These are phyloP conservation scores for Fragosphaeria purpurea DNA, from an alignment of 2,329 filamentous ascomycete genomes.

Conservation along the genomic window DNA sequence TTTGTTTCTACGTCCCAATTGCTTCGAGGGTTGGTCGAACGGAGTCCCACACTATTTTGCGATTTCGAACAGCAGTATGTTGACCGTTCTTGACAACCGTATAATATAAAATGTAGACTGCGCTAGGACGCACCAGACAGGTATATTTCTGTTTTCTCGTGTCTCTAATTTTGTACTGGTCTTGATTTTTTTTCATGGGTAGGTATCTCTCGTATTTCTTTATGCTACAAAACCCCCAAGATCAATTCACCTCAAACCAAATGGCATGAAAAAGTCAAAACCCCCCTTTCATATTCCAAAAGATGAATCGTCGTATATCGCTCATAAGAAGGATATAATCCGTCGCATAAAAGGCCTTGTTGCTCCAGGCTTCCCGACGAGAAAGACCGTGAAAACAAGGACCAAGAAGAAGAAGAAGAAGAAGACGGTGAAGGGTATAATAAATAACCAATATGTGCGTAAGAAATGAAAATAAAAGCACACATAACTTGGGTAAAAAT, in stretches of 20 bases:
- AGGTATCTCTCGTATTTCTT: not conserved
- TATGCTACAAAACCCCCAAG: not conserved
- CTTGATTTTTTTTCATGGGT: not conserved
- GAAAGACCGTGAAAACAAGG: not conserved
- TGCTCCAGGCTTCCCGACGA: not conserved
- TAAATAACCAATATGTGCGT: not conserved
- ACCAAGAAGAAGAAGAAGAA: not conserved
- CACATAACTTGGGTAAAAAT: not conserved
- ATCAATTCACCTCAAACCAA: not conserved
- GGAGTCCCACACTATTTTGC: too few relatives aligned
- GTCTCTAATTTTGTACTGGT: not conserved
- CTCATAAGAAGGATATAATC: not conserved
- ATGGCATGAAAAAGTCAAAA: not conserved
- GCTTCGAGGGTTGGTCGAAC: too few relatives aligned
- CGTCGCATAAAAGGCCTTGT: not conserved
- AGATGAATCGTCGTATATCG: not conserved
- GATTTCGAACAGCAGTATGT: too few relatives aligned
- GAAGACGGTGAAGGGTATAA: conserved; percentile 3
- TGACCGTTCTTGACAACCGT: too few relatives aligned
- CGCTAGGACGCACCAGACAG: too few relatives aligned
- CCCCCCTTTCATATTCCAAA: not conserved
- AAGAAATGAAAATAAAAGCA: not conserved
- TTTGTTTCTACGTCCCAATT: too few relatives aligned
- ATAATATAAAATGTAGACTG: too few relatives aligned
- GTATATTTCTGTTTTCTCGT: too few relatives aligned